phyloP scores from a whole-genome alignment of 768 basidiomycete genomes.

The Tylopilus intermedius region DNA sequence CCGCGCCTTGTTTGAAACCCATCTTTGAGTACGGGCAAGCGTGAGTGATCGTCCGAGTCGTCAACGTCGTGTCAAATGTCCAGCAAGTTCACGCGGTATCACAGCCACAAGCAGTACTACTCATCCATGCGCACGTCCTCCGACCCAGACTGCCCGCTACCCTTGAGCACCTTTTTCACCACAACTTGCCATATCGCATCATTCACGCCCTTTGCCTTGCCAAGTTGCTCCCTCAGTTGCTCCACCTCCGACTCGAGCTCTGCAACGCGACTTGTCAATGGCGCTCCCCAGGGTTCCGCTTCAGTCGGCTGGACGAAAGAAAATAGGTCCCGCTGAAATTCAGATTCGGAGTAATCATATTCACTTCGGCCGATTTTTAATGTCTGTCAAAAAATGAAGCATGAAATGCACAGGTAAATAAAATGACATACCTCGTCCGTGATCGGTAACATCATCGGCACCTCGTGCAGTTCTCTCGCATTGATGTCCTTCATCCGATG shows the following conservation, averaged over 20 bases:
- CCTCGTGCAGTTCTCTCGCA: constrained; percentile 64
- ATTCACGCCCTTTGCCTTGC: constrained; percentile 85
- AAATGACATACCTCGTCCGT: constrained; percentile 36
- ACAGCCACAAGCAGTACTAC: constrained; percentile 18
- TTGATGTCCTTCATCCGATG: constrained; percentile 69
- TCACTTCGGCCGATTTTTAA: constrained; percentile 14
- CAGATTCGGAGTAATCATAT: constrained; percentile 44
- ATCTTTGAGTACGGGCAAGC: constrained; percentile 35
- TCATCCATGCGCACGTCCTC: constrained; percentile 11
- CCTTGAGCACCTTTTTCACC: constrained; percentile 56
- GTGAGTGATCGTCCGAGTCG: too few species aligned
- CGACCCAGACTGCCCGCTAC: not conserved
- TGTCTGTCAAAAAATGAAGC: constrained; percentile 12
- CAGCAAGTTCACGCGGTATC: constrained; percentile 17
- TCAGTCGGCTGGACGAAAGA: constrained; percentile 53
- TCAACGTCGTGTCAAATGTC: too few species aligned
- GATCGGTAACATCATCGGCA: constrained; percentile 54
- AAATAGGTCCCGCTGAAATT: constrained; percentile 60
- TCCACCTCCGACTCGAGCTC: constrained; percentile 73
- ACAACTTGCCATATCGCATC: constrained; percentile 91
- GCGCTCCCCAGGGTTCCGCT: constrained; percentile 26
- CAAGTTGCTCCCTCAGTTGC: constrained; percentile 61
- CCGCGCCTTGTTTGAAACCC: constrained; percentile 88
- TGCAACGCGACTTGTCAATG: constrained; percentile 52
- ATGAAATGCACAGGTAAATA: not conserved